A percentile compares a stretch with the other conserved stretches of the same genome.
Conservation (phyloP, 768 basidiomycete species). For the Agaricus blazei region DNA sequence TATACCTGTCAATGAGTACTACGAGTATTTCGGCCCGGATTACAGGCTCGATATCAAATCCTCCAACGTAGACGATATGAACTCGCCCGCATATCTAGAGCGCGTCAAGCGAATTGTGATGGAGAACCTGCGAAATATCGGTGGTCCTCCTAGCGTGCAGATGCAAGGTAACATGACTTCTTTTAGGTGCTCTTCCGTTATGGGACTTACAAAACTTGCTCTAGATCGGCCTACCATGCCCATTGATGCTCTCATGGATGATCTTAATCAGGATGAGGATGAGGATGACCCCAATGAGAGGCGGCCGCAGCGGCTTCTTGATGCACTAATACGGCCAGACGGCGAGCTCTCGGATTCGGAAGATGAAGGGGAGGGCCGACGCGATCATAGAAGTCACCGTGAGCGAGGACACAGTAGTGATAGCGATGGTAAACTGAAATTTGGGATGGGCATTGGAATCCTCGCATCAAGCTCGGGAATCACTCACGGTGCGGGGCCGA, state of each 20-base stretch:
- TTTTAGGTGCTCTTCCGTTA: background rate
- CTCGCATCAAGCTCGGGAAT: conserved; percentile 55
- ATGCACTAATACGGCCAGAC: conserved; percentile 77
- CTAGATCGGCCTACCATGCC: conserved; percentile 81
- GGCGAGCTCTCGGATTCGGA: conserved; percentile 96
- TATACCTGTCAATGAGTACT: conserved; percentile 98
- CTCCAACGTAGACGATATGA: conserved; percentile 94
- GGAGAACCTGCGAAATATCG: conserved; percentile 82
- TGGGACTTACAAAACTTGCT: background rate
- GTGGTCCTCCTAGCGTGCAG: conserved; percentile 90
- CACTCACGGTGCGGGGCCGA: conserved; percentile 73
- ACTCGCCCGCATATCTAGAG: conserved; percentile 87
- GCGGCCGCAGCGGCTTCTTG: conserved; percentile 70
- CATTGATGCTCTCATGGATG: conserved; percentile 81
- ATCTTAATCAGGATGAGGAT: conserved; percentile 80
- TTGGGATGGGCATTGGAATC: conserved; percentile 67
- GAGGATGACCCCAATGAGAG: conserved; percentile 72
- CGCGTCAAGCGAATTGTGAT: conserved; percentile 90
- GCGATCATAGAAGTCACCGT: conserved; percentile 58
- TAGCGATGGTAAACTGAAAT: conserved; percentile 45
- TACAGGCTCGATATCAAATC: conserved; percentile 93
- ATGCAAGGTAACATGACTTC: conserved; percentile 59
- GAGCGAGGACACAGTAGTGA: conserved; percentile 47
- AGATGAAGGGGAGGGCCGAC: conserved; percentile 88
- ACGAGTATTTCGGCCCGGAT: conserved; percentile 98